Evolutionary conservation across 1,284 basidiomycete species (phyloP), one percentile per base, ranked within the genome.

Genomic region (Trametes hirsuta): DNA sequence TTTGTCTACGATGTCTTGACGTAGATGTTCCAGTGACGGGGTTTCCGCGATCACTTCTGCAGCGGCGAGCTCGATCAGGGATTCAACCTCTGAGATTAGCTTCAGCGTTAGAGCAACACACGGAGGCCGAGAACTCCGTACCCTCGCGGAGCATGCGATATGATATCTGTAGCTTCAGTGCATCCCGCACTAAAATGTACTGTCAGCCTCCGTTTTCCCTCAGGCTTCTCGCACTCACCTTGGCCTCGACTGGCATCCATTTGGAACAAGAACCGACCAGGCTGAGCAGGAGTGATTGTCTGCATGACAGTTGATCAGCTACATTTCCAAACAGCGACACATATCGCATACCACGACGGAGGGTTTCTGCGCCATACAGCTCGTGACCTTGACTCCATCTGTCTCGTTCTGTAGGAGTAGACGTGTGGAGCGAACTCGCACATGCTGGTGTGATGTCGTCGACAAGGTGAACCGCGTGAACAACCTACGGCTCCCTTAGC

Each of bases 401-500:
- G 77, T 69, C 46, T 76, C 79, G 21, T 70, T 74, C 6, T 74
- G 69, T 15, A 79, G 78, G 6, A 77, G 72, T 58, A 94, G 73
- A 34, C 77, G 76, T 0, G 84, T 87, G 2, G 81, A 82, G 30
- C 78, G 77, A 58, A 94, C 83, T 41, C 90, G 85, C 24, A 94
- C 80, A 65, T 86, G 84, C 68, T 92, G 88, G 65, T 85, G 81
- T 37, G 84, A 85, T 37, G 87, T 86, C 2, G 90, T 83, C 10
- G 90, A 90, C 52, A 94, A 81, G 0, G 90, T 90, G 68, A 94
- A 94, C 66, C 86, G 88, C 4, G 90, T 91, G 68, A 94, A 87
- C 5, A 94, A 73, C 61, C 91, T 94, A 62, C 4, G 21, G 44
- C 36, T 53, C 41, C 62, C 59, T 55, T 45, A 48, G 36, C 53